Base-by-base conservation (phyloP, 768 basidiomycete species). In the Chalciporus sphaerocephalus region DNA sequence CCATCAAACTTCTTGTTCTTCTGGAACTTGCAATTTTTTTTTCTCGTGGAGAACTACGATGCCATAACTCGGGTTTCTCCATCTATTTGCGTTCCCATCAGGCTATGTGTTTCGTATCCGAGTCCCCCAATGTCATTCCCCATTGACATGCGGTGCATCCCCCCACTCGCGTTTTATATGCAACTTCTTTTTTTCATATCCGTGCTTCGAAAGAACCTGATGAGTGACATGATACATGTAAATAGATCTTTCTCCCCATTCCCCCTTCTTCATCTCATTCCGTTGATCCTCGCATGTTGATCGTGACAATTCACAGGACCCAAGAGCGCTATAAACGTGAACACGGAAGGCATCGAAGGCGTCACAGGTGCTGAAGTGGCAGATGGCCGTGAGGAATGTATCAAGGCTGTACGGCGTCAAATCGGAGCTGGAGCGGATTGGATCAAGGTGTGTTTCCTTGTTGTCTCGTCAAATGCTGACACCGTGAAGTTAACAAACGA, bases 381-480 rank as follows among this genome's bases (percentile, higher is more conserved):
- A 1, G 81, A 85, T 50, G 83, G 82, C 1, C 62, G 71, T 18
- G 75, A 74, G 24, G 78, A 70, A 25, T 80, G 82, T 53, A 57
- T 75, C 32, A 71, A 70, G 47, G 80, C 74, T 11, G 78, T 82
- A 5, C 69, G 81, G 21, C 71, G 70, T 47, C 83, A 84, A 51
- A 72, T 85, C 44, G 81, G 81, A 23, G 75, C 78, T 11, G 81
- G 81, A 6, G 77, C 82, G 4, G 83, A 85, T 61, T 81, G 77
- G 78, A 80, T 85, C 52, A 83, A 84, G 73, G 77, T 78, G 47
- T 18, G 57, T 53, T 5, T 27, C 12, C 13, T 8, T 16, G 24
- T 24, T 23, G 4, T 17, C 27, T 12, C 27, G 13, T 27, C 27
- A 27, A 10, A 4, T 10, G 4, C 10, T 2, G 9, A 27, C 27